Conservation (phyloP, 768 basidiomycete genomes). For the Tricholoma saponaceum region DNA sequence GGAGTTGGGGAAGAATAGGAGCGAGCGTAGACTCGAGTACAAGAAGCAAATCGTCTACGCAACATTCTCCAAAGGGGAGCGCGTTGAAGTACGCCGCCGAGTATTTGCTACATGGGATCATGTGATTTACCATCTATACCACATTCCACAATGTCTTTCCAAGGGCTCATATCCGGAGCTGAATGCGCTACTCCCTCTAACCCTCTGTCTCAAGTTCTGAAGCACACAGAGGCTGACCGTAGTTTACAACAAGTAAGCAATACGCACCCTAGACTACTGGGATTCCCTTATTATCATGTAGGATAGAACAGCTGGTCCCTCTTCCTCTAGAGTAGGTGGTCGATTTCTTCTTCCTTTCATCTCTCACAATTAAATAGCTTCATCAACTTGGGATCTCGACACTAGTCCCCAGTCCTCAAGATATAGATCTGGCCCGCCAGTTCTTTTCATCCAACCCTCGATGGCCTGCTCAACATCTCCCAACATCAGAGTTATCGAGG, state of each 20-base stretch:
- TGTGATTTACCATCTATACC: constrained; percentile 1
- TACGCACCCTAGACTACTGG: neutral
- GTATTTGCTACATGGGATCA: no score
- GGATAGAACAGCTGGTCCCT: constrained; percentile 75
- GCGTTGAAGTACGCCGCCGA: no score
- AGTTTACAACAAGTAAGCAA: constrained; percentile 76
- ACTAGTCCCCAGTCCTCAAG: constrained; percentile 52
- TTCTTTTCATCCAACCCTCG: constrained; percentile 59
- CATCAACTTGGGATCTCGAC: constrained; percentile 63
- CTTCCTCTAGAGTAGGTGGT: constrained; percentile 59
- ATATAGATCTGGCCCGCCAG: constrained; percentile 71
- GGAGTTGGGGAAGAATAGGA: constrained; percentile 57
- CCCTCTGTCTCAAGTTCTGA: constrained; percentile 84
- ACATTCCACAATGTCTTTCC: constrained; percentile 85
- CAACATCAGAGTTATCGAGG: constrained; percentile 17
- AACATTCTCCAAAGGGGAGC: no score
- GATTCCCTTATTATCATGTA: constrained; percentile 21
- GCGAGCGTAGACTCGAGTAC: constrained; percentile 24
- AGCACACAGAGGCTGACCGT: constrained; percentile 85
- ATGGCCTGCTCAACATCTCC: constrained; percentile 16
- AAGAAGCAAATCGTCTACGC: constrained; percentile 9
- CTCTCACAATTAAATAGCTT: constrained; percentile 39
- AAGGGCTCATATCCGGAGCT: constrained; percentile 79
- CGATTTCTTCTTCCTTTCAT: neutral
- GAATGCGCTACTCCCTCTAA: constrained; percentile 86